A percentile compares a stretch with the other conserved stretches of the same genome.
Conservation (phyloP, 1,284 basidiomycete species). For the Irpex lacteus region DNA sequence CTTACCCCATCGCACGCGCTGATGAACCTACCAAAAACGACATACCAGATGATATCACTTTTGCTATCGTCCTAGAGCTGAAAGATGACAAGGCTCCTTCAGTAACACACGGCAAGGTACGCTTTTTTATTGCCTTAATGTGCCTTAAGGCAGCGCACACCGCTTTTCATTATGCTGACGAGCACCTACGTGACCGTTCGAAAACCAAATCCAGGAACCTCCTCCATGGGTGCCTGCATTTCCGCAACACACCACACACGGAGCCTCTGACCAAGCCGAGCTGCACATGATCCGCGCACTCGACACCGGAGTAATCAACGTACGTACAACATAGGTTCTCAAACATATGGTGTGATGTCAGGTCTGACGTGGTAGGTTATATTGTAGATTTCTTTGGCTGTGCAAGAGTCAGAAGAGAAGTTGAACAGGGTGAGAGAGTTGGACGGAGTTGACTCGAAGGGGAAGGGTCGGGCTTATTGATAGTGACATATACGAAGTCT, state of each 20-base stretch:
- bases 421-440: conserved; percentile 31
- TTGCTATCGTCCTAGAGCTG: conserved; percentile 82
- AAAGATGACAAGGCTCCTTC: conserved; percentile 66
- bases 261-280: conserved; percentile 55
- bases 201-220: conserved; percentile 41
- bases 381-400: conserved; percentile 63
- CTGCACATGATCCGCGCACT: conserved; percentile 73
- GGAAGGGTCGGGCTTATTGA: conserved; percentile 26
- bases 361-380: neutral
- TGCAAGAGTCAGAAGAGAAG: conserved; percentile 79
- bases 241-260: conserved; percentile 60
- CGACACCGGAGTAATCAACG: conserved; percentile 85
- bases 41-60: conserved; percentile 67
- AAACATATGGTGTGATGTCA: neutral
- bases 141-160: too few species aligned
- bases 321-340: conserved; percentile 33
- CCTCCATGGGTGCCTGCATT: conserved; percentile 77
- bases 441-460: conserved; percentile 27
- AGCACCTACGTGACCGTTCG: too few species aligned
- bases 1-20: neutral
- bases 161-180: too few species aligned
- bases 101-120: conserved; percentile 46
- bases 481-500: neutral
- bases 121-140: neutral
- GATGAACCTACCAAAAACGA: neutral